Evolutionary conservation across 441 rosid genomes (phyloP).

Genomic region (Arabidopsis lyrata): DNA sequence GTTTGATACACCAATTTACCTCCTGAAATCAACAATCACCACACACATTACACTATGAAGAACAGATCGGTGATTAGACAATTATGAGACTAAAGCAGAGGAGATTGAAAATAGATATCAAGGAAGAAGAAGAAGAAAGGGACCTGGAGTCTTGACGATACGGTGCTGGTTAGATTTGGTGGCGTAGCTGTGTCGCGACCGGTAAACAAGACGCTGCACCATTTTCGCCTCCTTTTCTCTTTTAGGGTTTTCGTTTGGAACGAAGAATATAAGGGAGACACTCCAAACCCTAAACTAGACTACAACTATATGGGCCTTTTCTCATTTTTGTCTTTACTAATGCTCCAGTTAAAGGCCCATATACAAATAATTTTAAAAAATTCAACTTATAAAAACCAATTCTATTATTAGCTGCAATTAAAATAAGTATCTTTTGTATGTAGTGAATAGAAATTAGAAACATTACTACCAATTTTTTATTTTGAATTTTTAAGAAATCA

Average conservation of each 20-base stretch:
- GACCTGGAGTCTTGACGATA: constrained; percentile 92
- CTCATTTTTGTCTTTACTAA: neutral
- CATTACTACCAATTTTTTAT: no score
- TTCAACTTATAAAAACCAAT: neutral
- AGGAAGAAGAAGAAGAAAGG: neutral
- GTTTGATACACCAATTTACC: constrained; percentile 85
- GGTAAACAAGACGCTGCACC: constrained; percentile 91
- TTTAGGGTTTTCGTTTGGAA: constrained; percentile 26
- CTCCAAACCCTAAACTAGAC: constrained; percentile 27
- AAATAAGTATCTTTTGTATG: no score
- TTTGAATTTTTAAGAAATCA: no score
- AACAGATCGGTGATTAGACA: neutral
- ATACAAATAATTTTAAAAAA: no score
- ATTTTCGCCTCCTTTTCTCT: constrained; percentile 49
- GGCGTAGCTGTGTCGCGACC: constrained; percentile 87
- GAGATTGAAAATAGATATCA: neutral
- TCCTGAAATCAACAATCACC: constrained; percentile 49
- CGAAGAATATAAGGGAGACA: neutral
- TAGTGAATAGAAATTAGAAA: no score
- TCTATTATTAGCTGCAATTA: neutral
- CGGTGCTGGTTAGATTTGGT: constrained; percentile 91
- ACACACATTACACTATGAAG: neutral
- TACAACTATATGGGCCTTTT: constrained; percentile 9
- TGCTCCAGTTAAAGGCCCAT: constrained; percentile 8
- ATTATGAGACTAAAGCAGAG: neutral